A percentile compares a stretch with the other conserved stretches of the same genome.
Conservation (phyloP, 2,329 filamentous ascomycete genomes). For the Colletotrichum musicola region DNA sequence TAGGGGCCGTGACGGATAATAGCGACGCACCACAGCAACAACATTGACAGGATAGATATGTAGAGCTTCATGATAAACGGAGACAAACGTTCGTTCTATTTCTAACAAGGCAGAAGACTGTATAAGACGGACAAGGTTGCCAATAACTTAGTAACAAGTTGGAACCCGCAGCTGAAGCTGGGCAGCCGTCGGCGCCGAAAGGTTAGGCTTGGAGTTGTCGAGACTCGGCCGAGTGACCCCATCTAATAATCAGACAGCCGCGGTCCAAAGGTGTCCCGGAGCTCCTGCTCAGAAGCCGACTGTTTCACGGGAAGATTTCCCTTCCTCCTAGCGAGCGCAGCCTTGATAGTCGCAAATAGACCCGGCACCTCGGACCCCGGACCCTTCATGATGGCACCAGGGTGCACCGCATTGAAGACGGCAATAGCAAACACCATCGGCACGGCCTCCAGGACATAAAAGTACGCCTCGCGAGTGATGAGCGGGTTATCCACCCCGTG, state of each 20-base stretch:
- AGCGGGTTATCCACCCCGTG: conserved; percentile 45
- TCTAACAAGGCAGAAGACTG: no score
- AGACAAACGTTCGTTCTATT: no score
- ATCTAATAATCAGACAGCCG: neutral
- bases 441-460: conserved; percentile 59
- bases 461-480: conserved; percentile 56
- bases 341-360: neutral
- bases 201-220: no score
- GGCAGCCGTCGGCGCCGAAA: neutral
- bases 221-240: no score
- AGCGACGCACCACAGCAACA: no score
- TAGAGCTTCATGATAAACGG: no score
- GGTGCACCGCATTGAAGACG: conserved; percentile 58
- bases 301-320: conserved; percentile 10
- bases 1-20: no score
- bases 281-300: conserved; percentile 15
- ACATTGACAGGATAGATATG: no score
- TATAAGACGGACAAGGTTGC: no score
- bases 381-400: conserved; percentile 42
- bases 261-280: neutral
- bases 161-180: neutral
- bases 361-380: conserved; percentile 34
- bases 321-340: neutral
- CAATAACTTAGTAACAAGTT: no score
- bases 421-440: conserved; percentile 58